Percentiles rank a stretch among this genome's conserved stretches.
Evolutionary conservation across 73 alveolate genomes (phyloP).

Genomic region (Paramecium tetraurelia): DNA sequence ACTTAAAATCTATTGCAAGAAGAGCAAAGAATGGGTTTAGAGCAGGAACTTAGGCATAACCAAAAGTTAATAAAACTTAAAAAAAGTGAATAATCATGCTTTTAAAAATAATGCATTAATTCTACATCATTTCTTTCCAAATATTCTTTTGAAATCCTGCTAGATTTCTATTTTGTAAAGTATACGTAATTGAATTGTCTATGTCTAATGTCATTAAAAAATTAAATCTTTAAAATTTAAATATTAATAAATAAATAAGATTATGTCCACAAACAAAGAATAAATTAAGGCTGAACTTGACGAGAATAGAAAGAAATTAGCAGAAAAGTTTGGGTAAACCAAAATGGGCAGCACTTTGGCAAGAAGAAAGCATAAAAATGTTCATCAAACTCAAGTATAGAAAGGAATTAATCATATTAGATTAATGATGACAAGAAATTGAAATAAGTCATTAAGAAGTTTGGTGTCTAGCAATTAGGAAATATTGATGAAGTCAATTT

Average conservation of each 20-base stretch:
- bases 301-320: slow-evolving; percentile 35
- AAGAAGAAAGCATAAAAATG: slow-evolving; percentile 31
- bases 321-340: slow-evolving; percentile 43
- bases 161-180: background rate
- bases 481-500: slow-evolving; percentile 89
- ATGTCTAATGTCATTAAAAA: background rate
- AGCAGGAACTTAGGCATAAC: slow-evolving; percentile 72
- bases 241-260: background rate
- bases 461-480: slow-evolving; percentile 78
- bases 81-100: background rate
- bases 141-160: background rate
- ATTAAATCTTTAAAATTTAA: slow-evolving; percentile 8
- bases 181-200: too few relatives aligned
- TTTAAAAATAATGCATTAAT: background rate
- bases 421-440: slow-evolving; percentile 90
- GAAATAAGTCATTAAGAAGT: slow-evolving; percentile 83
- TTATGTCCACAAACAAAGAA: slow-evolving; percentile 14
- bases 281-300: background rate
- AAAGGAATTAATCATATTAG: slow-evolving; percentile 8
- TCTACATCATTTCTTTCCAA: background rate
- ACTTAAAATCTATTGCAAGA: slow-evolving; percentile 77
- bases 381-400: background rate
- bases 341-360: slow-evolving; percentile 40
- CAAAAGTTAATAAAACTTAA: slow-evolving; percentile 33
- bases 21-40: slow-evolving; percentile 90